Conservation (phyloP, 2,329 filamentous ascomycete genomes). For the Coniochaeta prunicola region DNA sequence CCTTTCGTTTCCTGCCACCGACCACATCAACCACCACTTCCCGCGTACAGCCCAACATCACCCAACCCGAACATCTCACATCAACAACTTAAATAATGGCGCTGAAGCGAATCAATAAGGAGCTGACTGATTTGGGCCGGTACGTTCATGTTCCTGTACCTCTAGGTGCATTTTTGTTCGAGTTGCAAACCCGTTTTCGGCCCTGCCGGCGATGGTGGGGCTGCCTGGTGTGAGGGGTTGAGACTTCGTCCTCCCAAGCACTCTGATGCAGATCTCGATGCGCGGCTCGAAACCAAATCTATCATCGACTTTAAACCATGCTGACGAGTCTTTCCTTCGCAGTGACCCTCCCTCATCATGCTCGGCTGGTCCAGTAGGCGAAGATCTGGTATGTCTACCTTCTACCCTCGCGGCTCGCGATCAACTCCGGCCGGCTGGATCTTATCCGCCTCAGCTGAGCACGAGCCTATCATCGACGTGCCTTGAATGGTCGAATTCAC, state of each 20-base stretch:
- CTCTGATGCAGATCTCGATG: not conserved
- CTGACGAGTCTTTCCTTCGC: constrained; percentile 22
- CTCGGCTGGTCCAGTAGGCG: constrained; percentile 92
- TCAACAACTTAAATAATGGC: constrained; percentile 53
- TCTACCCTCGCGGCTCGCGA: constrained; percentile 9
- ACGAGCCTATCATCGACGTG: not conserved
- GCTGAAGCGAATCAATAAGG: constrained; percentile 92
- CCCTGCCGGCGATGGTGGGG: constrained; percentile 13
- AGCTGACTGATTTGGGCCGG: constrained; percentile 85
- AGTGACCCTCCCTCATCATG: constrained; percentile 98
- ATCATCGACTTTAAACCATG: constrained; percentile 3
- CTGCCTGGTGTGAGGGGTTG: constrained; percentile 11
- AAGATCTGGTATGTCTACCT: constrained; percentile 77
- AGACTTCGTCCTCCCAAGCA: constrained; percentile 1
- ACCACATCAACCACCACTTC: constrained; percentile 8
- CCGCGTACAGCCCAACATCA: too few relatives aligned
- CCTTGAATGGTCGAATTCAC: not conserved
- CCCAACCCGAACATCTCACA: constrained; percentile 13
- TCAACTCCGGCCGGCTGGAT: not conserved
- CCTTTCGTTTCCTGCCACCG: constrained; percentile 3
- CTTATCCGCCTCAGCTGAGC: not conserved
- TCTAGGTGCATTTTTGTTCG: not conserved
- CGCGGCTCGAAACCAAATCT: not conserved
- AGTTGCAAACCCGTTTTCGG: constrained; percentile 6
- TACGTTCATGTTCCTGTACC: constrained; percentile 37